Evolutionary conservation across 2,329 filamentous ascomycete species (phyloP), one percentile per base, ranked within the genome.

Genomic region (Pseudopyrenochaeta lycopersici): DNA sequence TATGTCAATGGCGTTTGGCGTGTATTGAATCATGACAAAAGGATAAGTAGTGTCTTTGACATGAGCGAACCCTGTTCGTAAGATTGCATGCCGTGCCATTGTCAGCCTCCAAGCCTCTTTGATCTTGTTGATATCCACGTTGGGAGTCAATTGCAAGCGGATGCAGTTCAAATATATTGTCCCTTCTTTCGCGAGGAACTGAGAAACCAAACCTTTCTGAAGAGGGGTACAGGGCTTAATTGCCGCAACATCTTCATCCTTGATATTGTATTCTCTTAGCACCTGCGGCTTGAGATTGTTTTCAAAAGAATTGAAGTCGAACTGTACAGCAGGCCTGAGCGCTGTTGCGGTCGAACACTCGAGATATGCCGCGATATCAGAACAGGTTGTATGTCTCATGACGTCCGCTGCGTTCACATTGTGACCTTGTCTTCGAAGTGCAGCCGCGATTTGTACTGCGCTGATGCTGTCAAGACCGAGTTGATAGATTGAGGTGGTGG

Each of bases 381-480:
- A 45, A 32, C 73, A 77, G 12, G 62, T 76, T 5, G 63, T 70
- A 48, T 76, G 64, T 49, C 90, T 87, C 48, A 97, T 83, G 12
- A 97, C 86, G 71, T 96, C 90, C 1, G 86, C 84, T 0, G 90
- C 87, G 1, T 86, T 85, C 0, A 92, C 75, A 1, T 72, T 67
- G 33, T 87, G 78, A 0, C 87, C 87, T 15, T 82, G 66, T 33
- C 81, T 83, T 15, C 89, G 85, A 14, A 97, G 78, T 21, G 82
- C 77, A 1, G 85, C 82, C 0, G 92, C 90, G 9, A 97, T 81
- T 67, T 97, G 92, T 14, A 86, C 82, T 0, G 92, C 90, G 55
- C 90, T 93, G 66, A 98, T 95, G 70, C 93, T 97, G 74, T 97
- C 93, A 3, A 97, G 79, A 0, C 94, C 94, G n/a, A 97, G 84